Conservation (phyloP, 352 stramenopile genomes). For the Phytophthora idaei region DNA sequence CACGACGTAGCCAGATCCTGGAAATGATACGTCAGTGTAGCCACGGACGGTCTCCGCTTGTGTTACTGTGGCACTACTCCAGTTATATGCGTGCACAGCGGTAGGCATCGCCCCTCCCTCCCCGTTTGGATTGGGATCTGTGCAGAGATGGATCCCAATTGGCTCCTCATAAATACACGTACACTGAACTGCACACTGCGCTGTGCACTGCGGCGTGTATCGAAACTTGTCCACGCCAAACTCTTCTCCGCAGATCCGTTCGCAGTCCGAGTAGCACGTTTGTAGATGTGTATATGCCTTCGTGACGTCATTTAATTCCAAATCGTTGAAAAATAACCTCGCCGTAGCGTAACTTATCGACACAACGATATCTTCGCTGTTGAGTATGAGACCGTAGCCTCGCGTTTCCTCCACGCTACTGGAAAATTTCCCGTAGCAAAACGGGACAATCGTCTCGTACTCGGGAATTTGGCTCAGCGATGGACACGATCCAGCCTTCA, state of each 20-base stretch:
- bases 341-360: slow-evolving; percentile 53
- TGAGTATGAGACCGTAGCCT: slow-evolving; percentile 67
- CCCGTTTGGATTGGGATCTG: slow-evolving; percentile 59
- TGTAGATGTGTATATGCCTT: slow-evolving; percentile 59
- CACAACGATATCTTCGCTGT: slow-evolving; percentile 53
- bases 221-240: slow-evolving; percentile 68
- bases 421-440: slow-evolving; percentile 64
- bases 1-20: slow-evolving; percentile 66
- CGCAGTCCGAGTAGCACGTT: slow-evolving; percentile 62
- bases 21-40: slow-evolving; percentile 48
- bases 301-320: slow-evolving; percentile 25
- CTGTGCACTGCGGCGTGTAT: slow-evolving; percentile 48
- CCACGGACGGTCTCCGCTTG: slow-evolving; percentile 23
- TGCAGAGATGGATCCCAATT: slow-evolving; percentile 48
- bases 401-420: slow-evolving; percentile 38
- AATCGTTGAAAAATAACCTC: slow-evolving; percentile 51
- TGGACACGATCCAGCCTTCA: slow-evolving; percentile 58
- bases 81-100: slow-evolving; percentile 62
- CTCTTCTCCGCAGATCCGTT: slow-evolving; percentile 41
- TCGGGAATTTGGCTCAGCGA: slow-evolving; percentile 57
- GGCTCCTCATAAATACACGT: slow-evolving; percentile 76
- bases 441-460: slow-evolving; percentile 64
- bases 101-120: slow-evolving; percentile 35
- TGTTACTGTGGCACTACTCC: slow-evolving; percentile 39
- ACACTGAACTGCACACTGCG: slow-evolving; percentile 58